Evolutionary conservation across 768 basidiomycete species (phyloP).

Genomic region (Suillus variegatus): DNA sequence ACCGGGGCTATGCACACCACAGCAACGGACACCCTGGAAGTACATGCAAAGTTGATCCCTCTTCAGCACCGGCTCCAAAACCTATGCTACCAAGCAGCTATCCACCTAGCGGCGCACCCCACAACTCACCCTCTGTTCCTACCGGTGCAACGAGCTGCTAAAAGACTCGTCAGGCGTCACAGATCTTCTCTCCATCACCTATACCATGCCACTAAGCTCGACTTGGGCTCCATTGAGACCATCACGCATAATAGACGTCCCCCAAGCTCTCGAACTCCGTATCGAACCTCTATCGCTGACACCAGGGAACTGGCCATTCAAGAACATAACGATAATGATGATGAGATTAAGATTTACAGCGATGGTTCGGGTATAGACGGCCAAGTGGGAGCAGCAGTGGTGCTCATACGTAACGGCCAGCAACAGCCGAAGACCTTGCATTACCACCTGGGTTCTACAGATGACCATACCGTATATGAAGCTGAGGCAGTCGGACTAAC

Average conservation of each 20-base stretch:
- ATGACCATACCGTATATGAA: constrained; percentile 27
- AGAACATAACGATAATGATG: not conserved
- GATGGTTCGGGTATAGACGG: constrained; percentile 22
- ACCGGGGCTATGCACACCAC: constrained; percentile 17
- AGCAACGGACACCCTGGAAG: constrained; percentile 18
- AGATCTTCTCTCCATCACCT: not conserved
- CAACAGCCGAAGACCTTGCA: not conserved
- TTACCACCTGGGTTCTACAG: constrained; percentile 7
- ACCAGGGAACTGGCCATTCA: not conserved
- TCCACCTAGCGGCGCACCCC: not conserved
- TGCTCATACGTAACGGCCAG: fast-evolving
- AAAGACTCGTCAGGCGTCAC: not conserved
- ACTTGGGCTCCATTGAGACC: not conserved
- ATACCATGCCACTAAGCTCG: not conserved
- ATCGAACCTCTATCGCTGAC: fast-evolving
- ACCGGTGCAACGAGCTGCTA: not conserved
- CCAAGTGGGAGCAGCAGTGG: constrained; percentile 22
- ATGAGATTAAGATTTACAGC: not conserved
- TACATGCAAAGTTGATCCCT: constrained; percentile 20
- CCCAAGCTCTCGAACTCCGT: not conserved
- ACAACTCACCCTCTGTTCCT: not conserved
- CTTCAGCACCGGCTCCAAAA: constrained; percentile 8
- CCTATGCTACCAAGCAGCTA: not conserved
- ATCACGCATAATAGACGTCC: not conserved
- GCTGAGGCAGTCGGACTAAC: constrained; percentile 22